These are phyloP conservation scores for Globisporangium spinosum DNA, from an alignment of 352 stramenopile species.

Conservation along the genomic window DNA sequence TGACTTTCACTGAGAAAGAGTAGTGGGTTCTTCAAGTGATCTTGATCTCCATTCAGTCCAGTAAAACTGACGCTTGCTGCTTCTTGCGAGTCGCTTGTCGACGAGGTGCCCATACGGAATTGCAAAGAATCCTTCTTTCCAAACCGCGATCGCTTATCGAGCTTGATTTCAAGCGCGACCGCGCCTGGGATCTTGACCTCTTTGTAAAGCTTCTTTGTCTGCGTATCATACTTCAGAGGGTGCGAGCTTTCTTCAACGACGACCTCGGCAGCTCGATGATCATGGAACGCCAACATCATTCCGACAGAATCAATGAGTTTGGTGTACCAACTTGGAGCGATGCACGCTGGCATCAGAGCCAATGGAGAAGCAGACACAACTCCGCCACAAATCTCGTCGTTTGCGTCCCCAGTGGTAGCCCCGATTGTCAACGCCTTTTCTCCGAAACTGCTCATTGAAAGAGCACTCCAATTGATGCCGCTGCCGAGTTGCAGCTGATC, in stretches of 20 bases:
- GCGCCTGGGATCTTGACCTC: conserved; percentile 43
- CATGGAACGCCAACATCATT: conserved; percentile 54
- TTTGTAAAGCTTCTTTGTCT: conserved; percentile 6
- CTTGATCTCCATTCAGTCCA: conserved; percentile 32
- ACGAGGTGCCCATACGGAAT: conserved; percentile 16
- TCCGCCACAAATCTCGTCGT: conserved; percentile 7
- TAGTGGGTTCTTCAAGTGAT: conserved; percentile 24
- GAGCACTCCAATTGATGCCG: background rate
- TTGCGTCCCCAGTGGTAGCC: background rate
- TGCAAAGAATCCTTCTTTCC: conserved; percentile 26
- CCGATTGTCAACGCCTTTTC: background rate
- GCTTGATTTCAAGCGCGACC: conserved; percentile 61
- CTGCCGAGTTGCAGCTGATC: background rate
- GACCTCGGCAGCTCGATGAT: conserved; percentile 30
- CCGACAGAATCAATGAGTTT: conserved; percentile 54
- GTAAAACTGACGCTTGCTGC: conserved; percentile 19
- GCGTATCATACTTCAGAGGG: conserved; percentile 22
- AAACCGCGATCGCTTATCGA: conserved; percentile 59
- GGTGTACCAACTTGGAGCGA: conserved; percentile 54
- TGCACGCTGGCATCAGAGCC: conserved; percentile 23
- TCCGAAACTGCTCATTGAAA: conserved; percentile 9
- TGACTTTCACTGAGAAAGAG: conserved; percentile 39
- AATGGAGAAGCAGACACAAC: conserved; percentile 33
- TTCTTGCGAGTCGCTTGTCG: background rate
- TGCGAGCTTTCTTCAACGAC: conserved; percentile 54